These are phyloP conservation scores for Dalbergia oliveri DNA, from an alignment of 306 rosid species.

Conservation along the genomic window DNA sequence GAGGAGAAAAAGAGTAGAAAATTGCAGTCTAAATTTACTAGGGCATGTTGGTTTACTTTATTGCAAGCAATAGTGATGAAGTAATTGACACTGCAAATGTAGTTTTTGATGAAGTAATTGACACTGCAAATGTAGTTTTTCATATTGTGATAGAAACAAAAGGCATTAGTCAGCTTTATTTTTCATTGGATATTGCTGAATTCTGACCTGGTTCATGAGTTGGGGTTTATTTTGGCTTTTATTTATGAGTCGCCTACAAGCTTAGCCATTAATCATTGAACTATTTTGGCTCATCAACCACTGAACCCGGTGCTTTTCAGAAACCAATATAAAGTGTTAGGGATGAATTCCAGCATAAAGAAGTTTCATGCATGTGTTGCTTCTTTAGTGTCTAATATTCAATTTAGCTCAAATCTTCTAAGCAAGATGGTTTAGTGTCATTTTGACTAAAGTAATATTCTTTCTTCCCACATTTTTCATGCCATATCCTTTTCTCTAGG, in stretches of 20 bases:
- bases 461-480: constrained; percentile 10
- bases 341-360: neutral
- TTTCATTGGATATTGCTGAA: constrained; percentile 5
- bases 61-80: constrained; percentile 10
- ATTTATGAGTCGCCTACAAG: neutral
- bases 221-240: neutral
- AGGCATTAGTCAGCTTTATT: neutral
- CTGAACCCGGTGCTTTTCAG: constrained; percentile 15
- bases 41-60: neutral
- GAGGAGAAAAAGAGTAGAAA: neutral
- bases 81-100: neutral
- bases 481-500: constrained; percentile 3
- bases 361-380: neutral
- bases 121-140: neutral
- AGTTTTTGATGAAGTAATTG: constrained; percentile 23
- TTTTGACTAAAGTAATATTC: neutral
- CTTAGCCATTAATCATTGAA: constrained; percentile 2
- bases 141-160: neutral
- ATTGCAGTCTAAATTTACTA: neutral
- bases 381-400: neutral
- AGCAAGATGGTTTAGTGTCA: neutral
- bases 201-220: constrained; percentile 17
- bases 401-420: neutral
- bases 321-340: neutral
- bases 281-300: constrained; percentile 9